Conservation (phyloP, 352 stramenopile genomes). For the Phytophthora sp. region DNA sequence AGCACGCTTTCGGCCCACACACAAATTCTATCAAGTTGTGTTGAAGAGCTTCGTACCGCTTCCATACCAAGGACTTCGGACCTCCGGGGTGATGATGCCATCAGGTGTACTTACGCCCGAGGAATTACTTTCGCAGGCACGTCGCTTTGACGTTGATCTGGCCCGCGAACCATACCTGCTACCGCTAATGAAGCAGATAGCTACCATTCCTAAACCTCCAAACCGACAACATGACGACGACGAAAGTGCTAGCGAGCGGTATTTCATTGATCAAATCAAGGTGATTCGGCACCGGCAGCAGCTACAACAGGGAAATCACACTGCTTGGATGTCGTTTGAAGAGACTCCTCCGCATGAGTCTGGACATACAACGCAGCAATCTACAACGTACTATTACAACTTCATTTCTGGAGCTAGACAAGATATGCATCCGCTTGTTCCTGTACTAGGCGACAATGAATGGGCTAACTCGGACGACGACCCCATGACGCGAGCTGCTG, state of each 20-base stretch:
- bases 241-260: conserved; percentile 34
- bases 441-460: conserved; percentile 27
- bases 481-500: conserved; percentile 26
- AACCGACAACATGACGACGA: conserved; percentile 24
- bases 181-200: conserved; percentile 55
- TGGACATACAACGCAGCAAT: background rate
- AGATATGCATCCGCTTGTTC: conserved; percentile 45
- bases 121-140: conserved; percentile 52
- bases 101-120: conserved; percentile 37
- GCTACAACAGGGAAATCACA: conserved; percentile 1
- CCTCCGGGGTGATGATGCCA: background rate
- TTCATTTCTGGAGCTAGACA: conserved; percentile 48
- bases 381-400: conserved; percentile 62
- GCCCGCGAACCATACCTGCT: conserved; percentile 53
- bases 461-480: conserved; percentile 7
- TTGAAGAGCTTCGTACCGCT: no score
- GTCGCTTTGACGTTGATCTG: conserved; percentile 51
- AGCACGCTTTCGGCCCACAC: no score
- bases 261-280: conserved; percentile 61
- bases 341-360: conserved; percentile 8
- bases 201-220: conserved; percentile 48
- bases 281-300: conserved; percentile 37
- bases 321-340: conserved; percentile 64
- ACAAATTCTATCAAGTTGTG: no score
- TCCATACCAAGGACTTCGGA: no score